A percentile compares a stretch with the other conserved stretches of the same genome.
Evolutionary conservation across 1,284 basidiomycete species (phyloP).

Genomic region (Cutaneotrichosporon cyanovorans): DNA sequence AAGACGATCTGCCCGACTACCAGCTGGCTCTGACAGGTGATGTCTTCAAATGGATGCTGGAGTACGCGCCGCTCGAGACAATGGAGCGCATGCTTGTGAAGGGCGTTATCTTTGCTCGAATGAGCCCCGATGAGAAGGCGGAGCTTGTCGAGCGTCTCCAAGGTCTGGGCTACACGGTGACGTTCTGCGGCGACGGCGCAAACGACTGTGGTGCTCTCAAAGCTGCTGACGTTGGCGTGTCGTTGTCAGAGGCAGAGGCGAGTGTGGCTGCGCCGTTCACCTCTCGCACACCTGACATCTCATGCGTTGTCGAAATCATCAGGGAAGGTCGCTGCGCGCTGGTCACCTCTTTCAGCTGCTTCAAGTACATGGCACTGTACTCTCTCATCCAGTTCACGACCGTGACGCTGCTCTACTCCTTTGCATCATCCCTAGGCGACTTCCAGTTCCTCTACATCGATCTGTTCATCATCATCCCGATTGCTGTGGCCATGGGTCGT

Average conservation of each 20-base stretch:
- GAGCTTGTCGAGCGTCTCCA: conserved; percentile 95
- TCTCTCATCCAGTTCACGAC: conserved; percentile 53
- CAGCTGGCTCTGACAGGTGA: conserved; percentile 92
- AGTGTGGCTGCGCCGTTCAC: conserved; percentile 99
- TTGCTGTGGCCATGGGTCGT: conserved; percentile 93
- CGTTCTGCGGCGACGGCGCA: conserved; percentile 98
- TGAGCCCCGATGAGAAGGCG: conserved; percentile 99
- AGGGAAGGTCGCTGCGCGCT: conserved; percentile 90
- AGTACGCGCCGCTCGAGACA: conserved; percentile 87
- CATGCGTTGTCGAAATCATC: conserved; percentile 93
- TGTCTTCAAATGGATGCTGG: conserved; percentile 97
- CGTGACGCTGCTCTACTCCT: conserved; percentile 88
- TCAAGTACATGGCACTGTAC: conserved; percentile 82
- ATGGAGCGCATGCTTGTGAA: conserved; percentile 97
- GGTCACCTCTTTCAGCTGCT: conserved; percentile 97
- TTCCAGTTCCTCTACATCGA: conserved; percentile 97
- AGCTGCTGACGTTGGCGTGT: conserved; percentile 95
- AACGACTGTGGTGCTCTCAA: conserved; percentile 99
- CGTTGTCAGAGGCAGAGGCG: conserved; percentile 94
- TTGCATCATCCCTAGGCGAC: conserved; percentile 92
- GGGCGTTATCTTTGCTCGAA: conserved; percentile 91
- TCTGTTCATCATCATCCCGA: conserved; percentile 92
- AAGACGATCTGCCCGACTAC: conserved; percentile 71
- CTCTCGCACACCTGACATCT: conserved; percentile 85
- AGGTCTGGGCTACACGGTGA: conserved; percentile 84